Evolutionary conservation across 139 green algal genomes (phyloP), one percentile per base, ranked within the genome.

Genomic region (Trebouxia sp.): DNA sequence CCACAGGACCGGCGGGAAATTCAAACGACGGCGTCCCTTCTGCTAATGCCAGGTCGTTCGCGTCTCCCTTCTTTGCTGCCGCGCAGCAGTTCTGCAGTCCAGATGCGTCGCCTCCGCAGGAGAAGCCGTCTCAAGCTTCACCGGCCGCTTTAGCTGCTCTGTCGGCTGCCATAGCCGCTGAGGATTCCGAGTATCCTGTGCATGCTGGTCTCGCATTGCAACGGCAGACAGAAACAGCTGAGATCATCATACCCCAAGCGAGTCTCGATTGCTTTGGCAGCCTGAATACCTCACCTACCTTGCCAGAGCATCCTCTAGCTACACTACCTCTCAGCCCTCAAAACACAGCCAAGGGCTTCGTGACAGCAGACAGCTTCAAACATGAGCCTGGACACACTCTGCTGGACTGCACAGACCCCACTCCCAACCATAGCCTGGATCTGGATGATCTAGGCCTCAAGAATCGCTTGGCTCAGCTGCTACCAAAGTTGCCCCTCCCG

Each of bases 301-400:
- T 72, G 62, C 62, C 35, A 7, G 32, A 72, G 5, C 62, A 72
- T 3, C 32, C 62, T 35, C 37, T 72, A 6, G 26, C 62, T 42
- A 32, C 35, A 30, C 32, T 45, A 6, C 62, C 62, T 30, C 62
- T 72, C 62, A 72, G 62, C 62, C 62, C 62, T 30, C 62, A 72
- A 35, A 72, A 32, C 15, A 72, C 62, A 72, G 62, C 62, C 32
- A 72, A 72, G 37, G 62, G 62, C 1, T 72, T 72, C 28, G 3
- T 72, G 32, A 72, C 62, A 51, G 69, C 69, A 56, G 69, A 77
- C 69, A 77, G 69, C 41, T 77, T 77, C 69, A 77, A 77, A 24
- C 69, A 77, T 41, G 69, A 77, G 69, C 41, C 69, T 45, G 69
- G 69, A 3, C 42, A 48, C 41, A 53, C 42, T 10, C 24, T 77